A percentile compares a stretch with the other conserved stretches of the same genome.
phyloP scores from a whole-genome alignment of 2,329 filamentous ascomycete species.

The Aspergillus unguis region DNA sequence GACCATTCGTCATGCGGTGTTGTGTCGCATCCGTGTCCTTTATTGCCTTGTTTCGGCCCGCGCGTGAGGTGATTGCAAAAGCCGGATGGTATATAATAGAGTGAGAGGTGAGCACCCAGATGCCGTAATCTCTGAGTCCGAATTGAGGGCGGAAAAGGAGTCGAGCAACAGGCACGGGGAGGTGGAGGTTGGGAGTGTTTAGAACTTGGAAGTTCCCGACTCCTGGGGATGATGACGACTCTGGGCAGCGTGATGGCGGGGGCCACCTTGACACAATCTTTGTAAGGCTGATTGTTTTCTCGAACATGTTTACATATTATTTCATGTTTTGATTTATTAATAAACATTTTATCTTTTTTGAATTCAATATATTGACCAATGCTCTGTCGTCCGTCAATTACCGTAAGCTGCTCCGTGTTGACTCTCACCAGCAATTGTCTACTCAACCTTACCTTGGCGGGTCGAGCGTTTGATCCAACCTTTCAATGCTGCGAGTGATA shows the following conservation, averaged over 20 bases:
- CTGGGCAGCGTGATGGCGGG: not conserved
- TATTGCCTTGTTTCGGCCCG: slow-evolving; percentile 1
- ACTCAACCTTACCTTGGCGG: too few species aligned
- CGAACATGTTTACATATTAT: not conserved
- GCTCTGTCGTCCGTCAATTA: too few species aligned
- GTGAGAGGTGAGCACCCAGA: not conserved
- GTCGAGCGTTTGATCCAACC: too few species aligned
- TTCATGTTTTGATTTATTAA: not conserved
- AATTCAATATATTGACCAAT: too few species aligned
- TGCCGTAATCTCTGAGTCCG: not conserved
- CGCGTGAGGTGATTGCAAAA: not conserved
- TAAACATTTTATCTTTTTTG: too few species aligned
- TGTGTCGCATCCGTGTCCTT: slow-evolving; percentile 25
- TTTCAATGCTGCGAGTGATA: too few species aligned
- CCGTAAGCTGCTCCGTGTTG: too few species aligned
- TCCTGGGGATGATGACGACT: slow-evolving; percentile 18
- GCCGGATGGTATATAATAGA: not conserved
- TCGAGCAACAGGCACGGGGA: not conserved
- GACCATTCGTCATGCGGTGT: slow-evolving; percentile 37
- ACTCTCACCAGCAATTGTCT: too few species aligned
- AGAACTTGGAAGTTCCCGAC: slow-evolving; percentile 12
- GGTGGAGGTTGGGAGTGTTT: slow-evolving; percentile 7
- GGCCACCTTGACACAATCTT: too few species aligned
- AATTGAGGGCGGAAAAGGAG: not conserved
- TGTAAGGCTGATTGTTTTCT: too few species aligned